These are phyloP conservation scores for Hymenoscyphus fraxineus DNA, from an alignment of 2,329 filamentous ascomycete genomes.

Conservation along the genomic window DNA sequence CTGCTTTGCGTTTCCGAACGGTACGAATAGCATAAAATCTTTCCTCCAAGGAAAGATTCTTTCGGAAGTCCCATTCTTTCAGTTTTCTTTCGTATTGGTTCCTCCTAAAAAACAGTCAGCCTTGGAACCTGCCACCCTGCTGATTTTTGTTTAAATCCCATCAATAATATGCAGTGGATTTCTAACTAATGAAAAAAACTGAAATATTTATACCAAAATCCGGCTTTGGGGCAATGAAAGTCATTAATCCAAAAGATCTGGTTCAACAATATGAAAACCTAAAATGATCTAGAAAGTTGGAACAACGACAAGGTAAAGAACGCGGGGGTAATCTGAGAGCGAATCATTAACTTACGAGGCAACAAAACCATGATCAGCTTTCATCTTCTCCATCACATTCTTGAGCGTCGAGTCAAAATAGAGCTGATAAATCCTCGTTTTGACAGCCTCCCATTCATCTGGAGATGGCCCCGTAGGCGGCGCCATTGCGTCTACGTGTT, in stretches of 20 bases:
- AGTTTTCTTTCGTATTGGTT: not conserved
- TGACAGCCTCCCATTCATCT: slow-evolving; percentile 4
- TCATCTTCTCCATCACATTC: slow-evolving; percentile 4
- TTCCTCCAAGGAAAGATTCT: not conserved
- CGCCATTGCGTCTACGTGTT: too few relatives aligned
- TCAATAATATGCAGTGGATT: too few relatives aligned
- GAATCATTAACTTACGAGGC: slow-evolving; percentile 3
- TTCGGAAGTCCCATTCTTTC: not conserved
- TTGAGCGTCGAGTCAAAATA: slow-evolving; percentile 5
- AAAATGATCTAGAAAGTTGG: too few relatives aligned
- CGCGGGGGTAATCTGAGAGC: not conserved
- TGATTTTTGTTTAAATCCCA: too few relatives aligned
- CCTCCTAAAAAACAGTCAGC: not conserved
- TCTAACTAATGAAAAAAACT: too few relatives aligned
- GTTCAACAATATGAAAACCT: too few relatives aligned
- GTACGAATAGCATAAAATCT: not conserved
- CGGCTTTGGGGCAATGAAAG: too few relatives aligned
- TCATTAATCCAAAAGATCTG: too few relatives aligned
- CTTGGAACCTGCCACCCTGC: too few relatives aligned
- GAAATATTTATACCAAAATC: too few relatives aligned
- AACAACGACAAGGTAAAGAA: too few relatives aligned
- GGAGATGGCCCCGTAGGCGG: not conserved
- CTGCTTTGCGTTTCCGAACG: slow-evolving; percentile 1
- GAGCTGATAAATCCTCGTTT: not conserved
- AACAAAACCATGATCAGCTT: slow-evolving; percentile 2